Evolutionary conservation across 768 basidiomycete genomes (phyloP).

Genomic region (Agaricus blazei): DNA sequence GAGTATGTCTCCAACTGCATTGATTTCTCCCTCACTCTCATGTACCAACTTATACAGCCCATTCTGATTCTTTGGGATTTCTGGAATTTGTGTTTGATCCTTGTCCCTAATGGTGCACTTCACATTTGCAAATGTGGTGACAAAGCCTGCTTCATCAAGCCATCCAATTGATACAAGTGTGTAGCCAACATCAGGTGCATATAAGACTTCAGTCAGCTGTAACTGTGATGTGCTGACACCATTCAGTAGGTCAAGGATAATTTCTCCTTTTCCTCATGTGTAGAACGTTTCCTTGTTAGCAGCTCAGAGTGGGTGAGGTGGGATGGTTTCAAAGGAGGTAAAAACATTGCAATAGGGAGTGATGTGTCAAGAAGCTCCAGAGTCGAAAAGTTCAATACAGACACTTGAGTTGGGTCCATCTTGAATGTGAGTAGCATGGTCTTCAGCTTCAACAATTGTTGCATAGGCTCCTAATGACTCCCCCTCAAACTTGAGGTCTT

Average conservation of each 20-base stretch:
- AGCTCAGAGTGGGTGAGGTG: conserved; percentile 19
- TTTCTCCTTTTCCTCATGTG: conserved; percentile 23
- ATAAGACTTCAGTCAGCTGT: conserved; percentile 27
- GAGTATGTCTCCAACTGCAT: neutral
- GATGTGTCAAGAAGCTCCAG: conserved; percentile 22
- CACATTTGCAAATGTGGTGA: neutral
- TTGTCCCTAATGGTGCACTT: conserved; percentile 17
- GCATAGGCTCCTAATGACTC: neutral
- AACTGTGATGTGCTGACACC: conserved; percentile 15
- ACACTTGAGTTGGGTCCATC: neutral
- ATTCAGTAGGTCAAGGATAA: conserved; percentile 24
- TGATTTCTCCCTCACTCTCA: neutral
- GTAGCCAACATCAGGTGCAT: conserved; percentile 31
- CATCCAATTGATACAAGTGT: conserved; percentile 19
- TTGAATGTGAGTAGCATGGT: neutral
- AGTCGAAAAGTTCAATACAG: conserved; percentile 20
- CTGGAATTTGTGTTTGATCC: conserved; percentile 15
- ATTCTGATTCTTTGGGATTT: conserved; percentile 10
- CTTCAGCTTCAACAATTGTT: neutral
- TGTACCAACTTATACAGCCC: neutral
- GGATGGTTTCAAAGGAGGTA: conserved; percentile 17
- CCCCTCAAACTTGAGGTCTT: too few species aligned
- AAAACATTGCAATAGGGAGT: conserved; percentile 22
- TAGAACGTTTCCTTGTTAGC: conserved; percentile 26
- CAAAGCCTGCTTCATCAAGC: neutral